Base-by-base conservation (phyloP, 192 early-diverging fungal genomes). In the Backusella tuberculispora region DNA sequence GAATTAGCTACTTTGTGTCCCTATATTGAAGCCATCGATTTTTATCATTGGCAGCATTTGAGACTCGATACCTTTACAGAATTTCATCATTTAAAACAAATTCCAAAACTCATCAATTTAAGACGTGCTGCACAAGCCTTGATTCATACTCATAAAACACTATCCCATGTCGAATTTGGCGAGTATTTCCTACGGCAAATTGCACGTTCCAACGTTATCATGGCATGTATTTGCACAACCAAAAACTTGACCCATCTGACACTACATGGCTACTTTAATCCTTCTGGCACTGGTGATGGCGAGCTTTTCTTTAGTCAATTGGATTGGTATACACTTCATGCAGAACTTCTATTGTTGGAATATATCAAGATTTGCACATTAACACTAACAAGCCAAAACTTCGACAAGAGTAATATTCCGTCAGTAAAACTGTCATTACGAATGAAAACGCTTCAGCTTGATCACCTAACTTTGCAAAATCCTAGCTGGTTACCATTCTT, bases 141-240 rank as follows among this genome's bases (percentile, higher is more conserved):
- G 53, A 60, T 60, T 24, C 53, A 60, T 12, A 24, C 53, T 26
- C 53, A 60, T n/a, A 60, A 60, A 12, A 60, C 53, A 60, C 53
- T 60, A 4, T 26, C 53, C 1, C 21, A 24, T 12, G 13, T 60
- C n/a, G 53, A 60, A 60, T 60, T 60, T 60, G 53, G 53, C 9
- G 53, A 60, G 24, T 60, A 60, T 26, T 60, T 60, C 5, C 10
- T 60, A 12, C 53, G 53, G 0, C 53, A 60, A 13, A 24, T 60
- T 60, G 53, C 21, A 5, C 53, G 53, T 12, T 60, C 53, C 10
- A 24, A 26, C 24, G 53, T 60, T 3, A 24, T 60, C 9, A 60
- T 60, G 53, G 21, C 53, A 3, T 60, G 53, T 21, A 26, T 60
- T 12, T 60, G 53, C 53, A 60, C 53, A 24, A 60, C 53, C 8